Base-by-base conservation (phyloP, 768 basidiomycete genomes). In the Galerina marginata region DNA sequence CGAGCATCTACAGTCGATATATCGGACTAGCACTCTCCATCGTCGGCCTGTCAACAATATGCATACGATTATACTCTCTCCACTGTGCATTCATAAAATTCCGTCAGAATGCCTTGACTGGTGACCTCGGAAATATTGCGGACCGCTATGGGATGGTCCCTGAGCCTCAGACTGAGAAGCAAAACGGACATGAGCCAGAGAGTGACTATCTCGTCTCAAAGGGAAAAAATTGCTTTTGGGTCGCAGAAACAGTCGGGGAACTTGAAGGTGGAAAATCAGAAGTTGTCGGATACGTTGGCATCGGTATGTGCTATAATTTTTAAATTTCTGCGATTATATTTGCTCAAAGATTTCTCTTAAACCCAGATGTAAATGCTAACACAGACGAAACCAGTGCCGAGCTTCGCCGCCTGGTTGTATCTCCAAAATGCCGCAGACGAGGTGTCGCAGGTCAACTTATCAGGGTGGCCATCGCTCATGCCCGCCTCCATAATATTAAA, bases 331-430 rank as follows among this genome's bases (percentile, higher is more conserved):
- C 29, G 7, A 54, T 43, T 25, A 20, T 20, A 10, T 29, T 20
- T 9, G 52, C 11, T 50, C 10, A 20, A 20, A 20, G 20, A 42
- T 42, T 23, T 12, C 6, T 23, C 20, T n/a, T 16, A 20, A 47
- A 14, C n/a, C 12, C 42, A 65, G 56, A 65, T 57, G 46, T 60
- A 40, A 50, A 38, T 6, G 43, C 58, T 6, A 54, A 47, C 20
- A 37, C 6, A 6, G 65, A 65, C 40, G 63, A 63, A 11, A 56
- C 44, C 9, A 46, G 38, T 29, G 66, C 47, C 2, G 68, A 68
- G 55, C 60, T 72, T 11, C 67, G 69, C 20, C 64, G 69, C 9
- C 66, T 72, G 67, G 47, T 64, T 6, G 68, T 72, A 1, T 69
- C 68, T 9, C 53, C 57, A 16, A 42, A 54, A 12, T 61, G 67